phyloP scores from a whole-genome alignment of 2,329 filamentous ascomycete species.

The Cercospora canescens region DNA sequence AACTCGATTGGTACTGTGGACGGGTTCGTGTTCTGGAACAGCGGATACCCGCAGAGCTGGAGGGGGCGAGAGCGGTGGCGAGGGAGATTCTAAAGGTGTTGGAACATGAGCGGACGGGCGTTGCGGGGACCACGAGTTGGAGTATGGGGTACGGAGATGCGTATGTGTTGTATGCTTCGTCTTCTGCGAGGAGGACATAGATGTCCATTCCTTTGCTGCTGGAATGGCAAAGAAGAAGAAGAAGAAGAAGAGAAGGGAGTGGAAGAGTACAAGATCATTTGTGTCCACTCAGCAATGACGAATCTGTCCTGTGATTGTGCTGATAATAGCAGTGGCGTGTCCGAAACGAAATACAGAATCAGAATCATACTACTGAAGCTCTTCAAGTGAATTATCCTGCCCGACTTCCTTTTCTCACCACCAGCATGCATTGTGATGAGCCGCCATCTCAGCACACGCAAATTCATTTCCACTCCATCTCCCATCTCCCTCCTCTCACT shows the following conservation, averaged over 20 bases:
- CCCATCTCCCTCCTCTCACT: too few species aligned
- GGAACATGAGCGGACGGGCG: neutral
- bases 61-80: neutral
- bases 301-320: too few species aligned
- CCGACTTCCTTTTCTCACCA: too few species aligned
- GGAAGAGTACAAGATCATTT: too few species aligned
- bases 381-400: too few species aligned
- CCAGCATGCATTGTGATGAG: too few species aligned
- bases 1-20: constrained; percentile 13
- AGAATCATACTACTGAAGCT: too few species aligned
- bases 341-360: too few species aligned
- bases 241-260: neutral
- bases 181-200: neutral
- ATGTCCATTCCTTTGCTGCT: neutral
- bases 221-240: neutral
- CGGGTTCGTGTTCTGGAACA: constrained; percentile 2
- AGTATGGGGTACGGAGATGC: constrained; percentile 12
- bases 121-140: neutral
- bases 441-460: too few species aligned
- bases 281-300: too few species aligned
- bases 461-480: too few species aligned
- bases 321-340: too few species aligned
- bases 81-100: constrained; percentile 9
- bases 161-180: neutral
- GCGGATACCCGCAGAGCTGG: neutral